Evolutionary conservation across 768 basidiomycete genomes (phyloP).

Genomic region (Trametes cubensis): DNA sequence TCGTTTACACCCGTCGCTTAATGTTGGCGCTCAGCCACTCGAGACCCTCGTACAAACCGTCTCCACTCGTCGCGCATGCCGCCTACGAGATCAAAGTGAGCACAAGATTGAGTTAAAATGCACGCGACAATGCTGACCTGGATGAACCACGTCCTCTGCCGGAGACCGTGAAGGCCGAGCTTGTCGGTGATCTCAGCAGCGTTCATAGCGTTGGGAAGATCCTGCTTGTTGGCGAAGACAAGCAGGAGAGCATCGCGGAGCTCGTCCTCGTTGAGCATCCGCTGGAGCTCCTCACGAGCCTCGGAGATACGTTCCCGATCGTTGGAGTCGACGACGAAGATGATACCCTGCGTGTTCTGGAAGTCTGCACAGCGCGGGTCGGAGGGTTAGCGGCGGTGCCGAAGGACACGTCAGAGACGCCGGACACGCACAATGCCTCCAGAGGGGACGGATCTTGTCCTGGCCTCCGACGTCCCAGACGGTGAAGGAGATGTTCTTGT

Average conservation of each 20-base stretch:
- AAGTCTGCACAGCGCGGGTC: constrained; percentile 66
- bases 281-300: constrained; percentile 97
- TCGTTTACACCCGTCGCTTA: constrained; percentile 74
- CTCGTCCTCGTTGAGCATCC: constrained; percentile 99
- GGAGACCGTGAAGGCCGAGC: constrained; percentile 95
- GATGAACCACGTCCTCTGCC: constrained; percentile 98
- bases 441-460: constrained; percentile 99
- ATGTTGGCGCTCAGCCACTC: constrained; percentile 96
- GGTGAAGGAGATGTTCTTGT: constrained; percentile 99
- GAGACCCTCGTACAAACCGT: constrained; percentile 97
- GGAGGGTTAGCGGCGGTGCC: constrained; percentile 19
- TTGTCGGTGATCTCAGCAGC: constrained; percentile 99
- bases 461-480: constrained; percentile 99
- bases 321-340: constrained; percentile 99
- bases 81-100: constrained; percentile 53
- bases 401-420: constrained; percentile 23
- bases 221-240: constrained; percentile 99
- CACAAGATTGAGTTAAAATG: constrained; percentile 14
- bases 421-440: constrained; percentile 93
- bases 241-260: constrained; percentile 97
- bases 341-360: constrained; percentile 99
- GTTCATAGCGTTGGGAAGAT: constrained; percentile 99
- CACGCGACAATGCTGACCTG: constrained; percentile 56
- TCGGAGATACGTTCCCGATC: constrained; percentile 99
- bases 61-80: constrained; percentile 97